Base-by-base conservation (phyloP, 805 yeast species). In the Starmerella stellata region DNA sequence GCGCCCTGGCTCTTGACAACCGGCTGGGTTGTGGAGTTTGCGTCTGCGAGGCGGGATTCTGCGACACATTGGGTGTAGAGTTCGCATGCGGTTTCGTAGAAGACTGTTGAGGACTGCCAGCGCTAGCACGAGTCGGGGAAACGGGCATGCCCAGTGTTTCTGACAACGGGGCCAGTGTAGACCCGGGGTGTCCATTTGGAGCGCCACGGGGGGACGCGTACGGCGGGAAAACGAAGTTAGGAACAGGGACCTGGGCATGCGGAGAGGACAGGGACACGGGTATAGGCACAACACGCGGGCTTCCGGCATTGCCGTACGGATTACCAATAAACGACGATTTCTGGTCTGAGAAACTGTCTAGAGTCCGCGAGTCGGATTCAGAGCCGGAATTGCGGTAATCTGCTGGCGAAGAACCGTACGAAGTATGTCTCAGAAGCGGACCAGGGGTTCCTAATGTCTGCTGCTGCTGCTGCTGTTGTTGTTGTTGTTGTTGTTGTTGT, bases 401-500 rank as follows among this genome's bases (percentile, higher is more conserved):
- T 5, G 16, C 16, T n/a, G 18, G 32, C 18, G 18, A 29, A n/a
- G n/a, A n/a, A 8, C 31, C 16, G 14, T 29, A 29, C 18, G 7
- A 8, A 5, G 16, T 29, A 16, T 29, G 31, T 7, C 18, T 19
- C 18, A 39, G 5, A 34, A 30, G n/a, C 20, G 38, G 24, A 15
- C 36, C 25, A n/a, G 34, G 24, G 15, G 20, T 5, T 25, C 21
- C 31, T 13, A 15, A n/a, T 14, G 8, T 8, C 17, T 11, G 20
- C 24, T 24, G 35, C n/a, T 21, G 38, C 31, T 17, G 44, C 40
- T 3, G 51, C 42, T 36, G 46, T 27, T 38, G 47, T 36, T 29
- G 49, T 30, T 19, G 42, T 21, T 25, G 29, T n/a, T 25, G 29
- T n/a, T 25, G 29, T n/a, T n/a, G n/a, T n/a, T n/a, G n/a, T n/a